Evolutionary conservation across 225 moss, liverwort and hornwort species (phyloP).

Genomic region (Asterella californica): DNA sequence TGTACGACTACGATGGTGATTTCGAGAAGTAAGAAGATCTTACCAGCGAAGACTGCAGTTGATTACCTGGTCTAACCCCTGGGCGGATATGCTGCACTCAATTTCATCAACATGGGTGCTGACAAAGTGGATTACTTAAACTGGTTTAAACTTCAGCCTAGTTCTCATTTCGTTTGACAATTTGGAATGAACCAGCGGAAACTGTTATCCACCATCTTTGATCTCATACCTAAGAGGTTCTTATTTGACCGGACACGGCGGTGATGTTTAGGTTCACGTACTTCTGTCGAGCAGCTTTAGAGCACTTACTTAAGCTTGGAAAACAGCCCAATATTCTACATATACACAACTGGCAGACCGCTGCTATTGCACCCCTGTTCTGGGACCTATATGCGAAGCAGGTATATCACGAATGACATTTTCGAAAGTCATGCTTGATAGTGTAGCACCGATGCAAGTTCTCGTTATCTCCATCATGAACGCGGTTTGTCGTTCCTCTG

Average conservation of each 20-base stretch:
- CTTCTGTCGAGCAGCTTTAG: conserved; percentile 65
- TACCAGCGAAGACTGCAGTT: not conserved
- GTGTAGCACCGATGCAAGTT: not conserved
- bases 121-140: not conserved
- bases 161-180: not conserved
- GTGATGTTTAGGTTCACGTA: conserved; percentile 57
- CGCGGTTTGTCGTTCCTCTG: not conserved
- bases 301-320: conserved; percentile 62
- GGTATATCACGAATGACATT: conserved; percentile 25
- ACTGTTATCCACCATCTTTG: not conserved
- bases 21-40: conserved; percentile 53
- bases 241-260: not conserved
- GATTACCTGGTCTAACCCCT: not conserved
- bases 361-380: conserved; percentile 64
- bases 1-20: conserved; percentile 58
- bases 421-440: not conserved
- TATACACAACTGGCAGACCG: conserved; percentile 80
- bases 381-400: conserved; percentile 69
- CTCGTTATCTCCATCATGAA: not conserved
- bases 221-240: not conserved
- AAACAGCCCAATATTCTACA: conserved; percentile 71
- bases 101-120: not conserved
- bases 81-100: not conserved
- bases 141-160: not conserved
- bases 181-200: not conserved